Conservation (phyloP, 2,329 filamentous ascomycete species). For the Remersonia thermophila region DNA sequence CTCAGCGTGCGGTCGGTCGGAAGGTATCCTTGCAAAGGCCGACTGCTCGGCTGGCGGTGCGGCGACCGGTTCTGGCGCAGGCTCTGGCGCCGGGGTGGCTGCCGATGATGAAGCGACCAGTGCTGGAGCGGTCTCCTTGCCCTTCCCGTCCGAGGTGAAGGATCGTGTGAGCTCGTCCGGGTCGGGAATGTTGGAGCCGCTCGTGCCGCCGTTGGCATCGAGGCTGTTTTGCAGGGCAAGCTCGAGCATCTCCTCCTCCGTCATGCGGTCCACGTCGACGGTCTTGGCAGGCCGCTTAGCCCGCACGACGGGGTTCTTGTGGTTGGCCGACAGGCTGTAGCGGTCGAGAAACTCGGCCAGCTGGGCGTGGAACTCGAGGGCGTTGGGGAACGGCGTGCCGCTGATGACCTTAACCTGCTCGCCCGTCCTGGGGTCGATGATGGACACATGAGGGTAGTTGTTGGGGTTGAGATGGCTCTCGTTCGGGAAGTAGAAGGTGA, state of each 20-base stretch:
- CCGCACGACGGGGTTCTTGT: conserved; percentile 86
- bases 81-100: conserved; percentile 14
- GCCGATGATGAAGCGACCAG: no score
- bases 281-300: conserved; percentile 51
- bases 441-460: conserved; percentile 90
- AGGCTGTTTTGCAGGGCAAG: conserved; percentile 86
- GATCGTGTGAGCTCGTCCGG: conserved; percentile 79
- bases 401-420: conserved; percentile 97
- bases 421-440: conserved; percentile 88
- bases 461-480: conserved; percentile 65
- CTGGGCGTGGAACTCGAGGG: conserved; percentile 77
- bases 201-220: conserved; percentile 35
- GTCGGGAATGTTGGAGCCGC: conserved; percentile 51
- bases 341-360: conserved; percentile 93
- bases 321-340: conserved; percentile 77
- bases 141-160: conserved; percentile 17
- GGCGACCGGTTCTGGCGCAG: conserved; percentile 26
- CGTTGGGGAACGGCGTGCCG: conserved; percentile 62
- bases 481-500: conserved; percentile 75
- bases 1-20: conserved; percentile 62
- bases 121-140: conserved; percentile 10
- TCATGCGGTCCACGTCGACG: conserved; percentile 75
- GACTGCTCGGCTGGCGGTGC: conserved; percentile 22
- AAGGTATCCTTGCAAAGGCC: conserved; percentile 60
- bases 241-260: conserved; percentile 93